phyloP scores from a whole-genome alignment of 2,329 filamentous ascomycete species.

The Cladophialophora exuberans region DNA sequence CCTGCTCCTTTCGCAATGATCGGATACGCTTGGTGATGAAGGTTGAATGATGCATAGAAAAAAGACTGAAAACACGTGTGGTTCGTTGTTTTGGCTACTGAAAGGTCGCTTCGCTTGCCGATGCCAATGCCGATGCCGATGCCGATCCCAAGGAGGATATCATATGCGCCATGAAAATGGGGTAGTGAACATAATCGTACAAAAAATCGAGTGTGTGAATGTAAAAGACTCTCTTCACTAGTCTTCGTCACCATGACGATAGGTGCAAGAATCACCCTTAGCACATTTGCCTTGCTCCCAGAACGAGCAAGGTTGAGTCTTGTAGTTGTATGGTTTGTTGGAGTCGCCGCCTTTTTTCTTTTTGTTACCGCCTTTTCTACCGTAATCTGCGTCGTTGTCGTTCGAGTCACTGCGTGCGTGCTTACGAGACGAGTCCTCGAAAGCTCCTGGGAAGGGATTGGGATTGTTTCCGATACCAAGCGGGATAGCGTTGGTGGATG shows the following conservation, averaged over 20 bases:
- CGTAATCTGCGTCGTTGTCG: slow-evolving; percentile 28
- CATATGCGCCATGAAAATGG: too few species aligned
- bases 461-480: slow-evolving; percentile 23
- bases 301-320: slow-evolving; percentile 54
- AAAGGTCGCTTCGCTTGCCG: too few species aligned
- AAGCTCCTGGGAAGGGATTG: slow-evolving; percentile 24
- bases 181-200: too few species aligned
- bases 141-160: too few species aligned
- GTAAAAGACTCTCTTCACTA: too few species aligned
- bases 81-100: too few species aligned
- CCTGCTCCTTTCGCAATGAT: too few species aligned
- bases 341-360: slow-evolving; percentile 29
- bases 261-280: slow-evolving; percentile 58
- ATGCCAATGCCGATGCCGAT: too few species aligned
- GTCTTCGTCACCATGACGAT: slow-evolving; percentile 45
- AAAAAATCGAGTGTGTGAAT: too few species aligned
- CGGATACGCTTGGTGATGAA: too few species aligned
- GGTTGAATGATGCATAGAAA: too few species aligned
- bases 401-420: slow-evolving; percentile 26
- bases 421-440: slow-evolving; percentile 26
- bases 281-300: slow-evolving; percentile 58
- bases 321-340: slow-evolving; percentile 48
- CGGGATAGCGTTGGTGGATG: slow-evolving; percentile 11
- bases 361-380: slow-evolving; percentile 27
- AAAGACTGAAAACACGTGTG: too few species aligned